Evolutionary conservation across 495 filamentous ascomycete species (phyloP).

Genomic region (Usnea hakonensis): DNA sequence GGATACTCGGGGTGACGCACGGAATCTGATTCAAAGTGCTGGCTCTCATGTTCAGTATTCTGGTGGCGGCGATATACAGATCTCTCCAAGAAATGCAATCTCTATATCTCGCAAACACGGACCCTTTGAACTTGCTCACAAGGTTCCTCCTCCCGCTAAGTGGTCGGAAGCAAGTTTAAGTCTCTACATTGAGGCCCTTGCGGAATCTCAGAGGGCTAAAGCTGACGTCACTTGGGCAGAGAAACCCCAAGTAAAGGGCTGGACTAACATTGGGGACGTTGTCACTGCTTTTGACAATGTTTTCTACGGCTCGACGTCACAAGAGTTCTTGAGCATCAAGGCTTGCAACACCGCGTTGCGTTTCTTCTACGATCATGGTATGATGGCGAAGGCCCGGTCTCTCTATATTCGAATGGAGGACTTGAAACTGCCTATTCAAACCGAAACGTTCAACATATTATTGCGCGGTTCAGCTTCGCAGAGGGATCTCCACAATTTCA

Average conservation of each 20-base stretch:
- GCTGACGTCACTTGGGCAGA: background rate
- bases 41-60: background rate
- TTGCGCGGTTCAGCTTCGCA: conserved; percentile 31
- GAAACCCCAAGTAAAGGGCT: background rate
- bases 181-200: conserved; percentile 10
- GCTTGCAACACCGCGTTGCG: conserved; percentile 37
- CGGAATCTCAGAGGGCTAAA: conserved; percentile 4
- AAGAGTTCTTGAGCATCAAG: conserved; percentile 3
- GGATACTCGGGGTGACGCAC: background rate
- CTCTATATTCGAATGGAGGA: conserved; percentile 31
- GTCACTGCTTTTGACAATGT: conserved; percentile 9
- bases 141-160: background rate
- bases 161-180: conserved; percentile 11
- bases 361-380: conserved; percentile 32
- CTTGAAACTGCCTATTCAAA: conserved; percentile 28
- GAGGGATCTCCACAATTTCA: conserved; percentile 33
- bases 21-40: background rate
- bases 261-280: conserved; percentile 13
- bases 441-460: conserved; percentile 41
- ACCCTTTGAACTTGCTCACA: conserved; percentile 4
- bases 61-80: background rate
- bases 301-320: conserved; percentile 4
- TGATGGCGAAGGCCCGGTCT: conserved; percentile 24
- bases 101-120: background rate
- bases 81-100: background rate